A percentile compares a stretch with the other conserved stretches of the same genome.
phyloP scores from a whole-genome alignment of 2,329 filamentous ascomycete genomes.

The Nigrospora sphaerica region DNA sequence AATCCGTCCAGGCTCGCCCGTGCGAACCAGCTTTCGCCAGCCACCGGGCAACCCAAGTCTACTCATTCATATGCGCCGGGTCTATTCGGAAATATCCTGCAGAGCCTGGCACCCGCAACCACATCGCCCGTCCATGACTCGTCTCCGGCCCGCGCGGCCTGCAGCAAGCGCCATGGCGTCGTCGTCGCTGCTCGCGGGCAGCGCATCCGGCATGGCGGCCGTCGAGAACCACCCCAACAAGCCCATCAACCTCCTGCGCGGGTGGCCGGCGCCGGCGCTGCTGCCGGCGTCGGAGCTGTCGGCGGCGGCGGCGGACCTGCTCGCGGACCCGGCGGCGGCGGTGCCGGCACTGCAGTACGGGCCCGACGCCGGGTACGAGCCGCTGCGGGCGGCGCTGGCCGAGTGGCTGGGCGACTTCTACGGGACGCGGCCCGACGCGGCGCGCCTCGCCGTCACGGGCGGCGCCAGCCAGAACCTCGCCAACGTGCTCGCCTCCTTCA shows the following conservation, averaged over 20 bases:
- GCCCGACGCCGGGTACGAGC: slow-evolving; percentile 65
- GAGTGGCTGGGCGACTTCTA: slow-evolving; percentile 65
- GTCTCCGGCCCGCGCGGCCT: too few species aligned
- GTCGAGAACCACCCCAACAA: slow-evolving; percentile 17
- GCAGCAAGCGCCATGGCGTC: too few species aligned
- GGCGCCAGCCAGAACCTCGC: slow-evolving; percentile 81
- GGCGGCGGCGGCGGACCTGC: slow-evolving; percentile 50
- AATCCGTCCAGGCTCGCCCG: too few species aligned
- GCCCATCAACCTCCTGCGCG: slow-evolving; percentile 58
- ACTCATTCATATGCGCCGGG: too few species aligned
- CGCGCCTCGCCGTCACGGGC: slow-evolving; percentile 73
- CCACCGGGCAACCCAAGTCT: too few species aligned
- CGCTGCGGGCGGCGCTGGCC: slow-evolving; percentile 62
- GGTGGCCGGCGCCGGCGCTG: slow-evolving; percentile 58
- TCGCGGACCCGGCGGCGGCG: slow-evolving; percentile 52
- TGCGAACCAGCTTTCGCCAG: too few species aligned
- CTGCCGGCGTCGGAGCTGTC: slow-evolving; percentile 59
- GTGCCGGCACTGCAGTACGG: slow-evolving; percentile 69
- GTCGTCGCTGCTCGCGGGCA: background rate
- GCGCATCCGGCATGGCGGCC: background rate
- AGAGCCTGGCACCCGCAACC: too few species aligned
- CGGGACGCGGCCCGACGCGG: slow-evolving; percentile 22
- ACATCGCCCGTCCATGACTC: too few species aligned
- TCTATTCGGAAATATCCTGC: too few species aligned
- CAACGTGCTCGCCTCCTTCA: slow-evolving; percentile 70